A percentile compares a stretch with the other conserved stretches of the same genome.
Conservation (phyloP, 192 early-diverging fungal genomes). For the Rhizophagus clarus region DNA sequence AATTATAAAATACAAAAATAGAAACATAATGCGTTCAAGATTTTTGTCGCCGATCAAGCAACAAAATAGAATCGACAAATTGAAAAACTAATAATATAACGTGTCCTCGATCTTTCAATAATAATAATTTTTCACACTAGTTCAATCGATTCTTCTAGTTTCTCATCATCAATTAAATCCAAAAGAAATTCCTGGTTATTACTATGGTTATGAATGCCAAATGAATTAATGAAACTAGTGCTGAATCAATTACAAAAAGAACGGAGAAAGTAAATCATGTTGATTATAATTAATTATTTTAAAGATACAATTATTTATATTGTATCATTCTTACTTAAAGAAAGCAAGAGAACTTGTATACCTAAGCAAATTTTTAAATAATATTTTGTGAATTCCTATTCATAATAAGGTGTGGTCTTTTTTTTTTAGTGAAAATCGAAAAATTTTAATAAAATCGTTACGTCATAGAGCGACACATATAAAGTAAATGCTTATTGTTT, state of each 20-base stretch:
- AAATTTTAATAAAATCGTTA: not conserved
- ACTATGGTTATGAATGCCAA: slow-evolving; percentile 1
- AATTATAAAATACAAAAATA: too few species aligned
- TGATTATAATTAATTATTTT: not conserved
- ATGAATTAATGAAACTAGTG: not conserved
- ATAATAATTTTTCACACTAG: too few species aligned
- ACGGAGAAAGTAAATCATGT: not conserved
- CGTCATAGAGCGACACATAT: not conserved
- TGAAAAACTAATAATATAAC: not conserved
- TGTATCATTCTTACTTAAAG: not conserved
- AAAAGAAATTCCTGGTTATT: not conserved
- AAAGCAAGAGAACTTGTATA: not conserved
- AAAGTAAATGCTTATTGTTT: too few species aligned
- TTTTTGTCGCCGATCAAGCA: not conserved
- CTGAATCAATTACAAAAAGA: not conserved
- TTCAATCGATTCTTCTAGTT: not conserved
- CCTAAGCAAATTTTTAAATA: not conserved
- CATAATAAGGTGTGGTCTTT: not conserved
- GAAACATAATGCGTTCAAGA: not conserved
- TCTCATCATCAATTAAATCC: not conserved
- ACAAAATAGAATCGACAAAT: not conserved
- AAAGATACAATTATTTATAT: not conserved
- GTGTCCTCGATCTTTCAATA: not conserved
- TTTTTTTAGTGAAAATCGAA: not conserved
- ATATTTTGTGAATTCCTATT: not conserved